Conservation (phyloP, 2,329 filamentous ascomycete species). For the Hawksworthiomyces lignivorus region DNA sequence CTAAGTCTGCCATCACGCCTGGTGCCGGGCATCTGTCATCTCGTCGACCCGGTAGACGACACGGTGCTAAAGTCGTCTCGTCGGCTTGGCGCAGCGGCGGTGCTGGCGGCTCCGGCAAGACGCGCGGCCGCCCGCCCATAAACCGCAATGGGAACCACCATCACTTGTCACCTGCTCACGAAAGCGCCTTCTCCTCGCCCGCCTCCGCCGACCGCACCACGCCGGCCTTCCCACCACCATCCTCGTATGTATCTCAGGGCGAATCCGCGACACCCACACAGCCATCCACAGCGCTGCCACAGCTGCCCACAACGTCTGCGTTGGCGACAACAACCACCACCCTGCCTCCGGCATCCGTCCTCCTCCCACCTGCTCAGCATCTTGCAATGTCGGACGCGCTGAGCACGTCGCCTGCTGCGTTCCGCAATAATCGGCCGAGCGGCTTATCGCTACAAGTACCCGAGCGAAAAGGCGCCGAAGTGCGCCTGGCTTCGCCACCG, state of each 20-base stretch:
- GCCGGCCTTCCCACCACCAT: neutral
- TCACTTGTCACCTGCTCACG: constrained; percentile 11
- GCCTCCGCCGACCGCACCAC: constrained; percentile 40
- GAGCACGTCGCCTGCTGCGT: constrained; percentile 6
- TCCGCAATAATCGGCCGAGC: constrained; percentile 29
- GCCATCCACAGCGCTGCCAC: constrained; percentile 1
- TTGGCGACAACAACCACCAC: neutral
- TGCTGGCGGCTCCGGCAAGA: constrained; percentile 57
- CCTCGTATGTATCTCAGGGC: constrained; percentile 1
- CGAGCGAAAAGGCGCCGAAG: constrained; percentile 22
- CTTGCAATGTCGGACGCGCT: neutral
- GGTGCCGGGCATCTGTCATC: constrained; percentile 43
- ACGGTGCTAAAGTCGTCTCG: constrained; percentile 78
- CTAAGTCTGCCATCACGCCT: constrained; percentile 62
- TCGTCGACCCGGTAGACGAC: constrained; percentile 49
- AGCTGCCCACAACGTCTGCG: neutral
- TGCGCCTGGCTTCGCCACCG: constrained; percentile 25
- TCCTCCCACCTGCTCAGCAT: constrained; percentile 1
- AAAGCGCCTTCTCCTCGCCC: constrained; percentile 62
- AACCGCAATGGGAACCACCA: constrained; percentile 43
- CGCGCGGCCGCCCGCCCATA: constrained; percentile 71
- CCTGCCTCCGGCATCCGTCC: neutral
- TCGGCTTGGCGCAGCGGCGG: constrained; percentile 76
- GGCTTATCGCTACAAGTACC: constrained; percentile 57
- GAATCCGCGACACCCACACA: too few species aligned